Base-by-base conservation (phyloP, 148 eudicot species). In the Fallopia convolvulus region DNA sequence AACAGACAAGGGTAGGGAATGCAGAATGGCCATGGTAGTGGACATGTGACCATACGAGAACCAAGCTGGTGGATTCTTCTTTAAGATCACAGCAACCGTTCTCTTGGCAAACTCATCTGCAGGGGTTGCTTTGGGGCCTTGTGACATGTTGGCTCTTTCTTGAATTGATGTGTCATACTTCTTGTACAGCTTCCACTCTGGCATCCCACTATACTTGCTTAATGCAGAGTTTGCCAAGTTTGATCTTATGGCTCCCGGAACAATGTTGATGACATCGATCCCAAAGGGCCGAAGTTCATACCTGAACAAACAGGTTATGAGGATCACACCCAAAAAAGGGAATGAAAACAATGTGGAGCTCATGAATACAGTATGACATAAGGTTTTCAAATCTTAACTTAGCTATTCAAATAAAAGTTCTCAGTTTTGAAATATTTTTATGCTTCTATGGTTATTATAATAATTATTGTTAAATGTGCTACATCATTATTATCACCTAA, bases 131-230 rank as follows among this genome's bases (percentile, higher is more conserved):
- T 83, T 88, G 15, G 90, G 75, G 32, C 88, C 84, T 76, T 89
- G 92, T 23, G 97, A 92, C 5, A 83, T 32, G 75, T 72, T 66
- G 79, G 93, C 92, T 80, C 94, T 86, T n/a, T 80, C 83, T 61
- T 87, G 86, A 68, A 94, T 94, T 32, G 90, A 88, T 74, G 77
- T 83, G 20, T 86, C 89, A 60, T 83, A 94, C 58, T 77, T 70
- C 85, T 92, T 92, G 88, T 90, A 92, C 71, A 90, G 58, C 77
- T 92, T 94, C 97, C 93, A 92, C 83, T 94, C 91, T 9, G 93
- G 91, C 90, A 90, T 83, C 63, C 48, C 74, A 49, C 55, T 84
- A 77, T 84, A 87, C 66, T 58, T 80, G 40, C 88, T 80, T 30
- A 82, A 44, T 58, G 93, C 96, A 3, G 97, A 80, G 39, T 88